These are phyloP conservation scores for Vitis rotundifolia DNA, from an alignment of 164 flowering plant genomes.

Conservation along the genomic window DNA sequence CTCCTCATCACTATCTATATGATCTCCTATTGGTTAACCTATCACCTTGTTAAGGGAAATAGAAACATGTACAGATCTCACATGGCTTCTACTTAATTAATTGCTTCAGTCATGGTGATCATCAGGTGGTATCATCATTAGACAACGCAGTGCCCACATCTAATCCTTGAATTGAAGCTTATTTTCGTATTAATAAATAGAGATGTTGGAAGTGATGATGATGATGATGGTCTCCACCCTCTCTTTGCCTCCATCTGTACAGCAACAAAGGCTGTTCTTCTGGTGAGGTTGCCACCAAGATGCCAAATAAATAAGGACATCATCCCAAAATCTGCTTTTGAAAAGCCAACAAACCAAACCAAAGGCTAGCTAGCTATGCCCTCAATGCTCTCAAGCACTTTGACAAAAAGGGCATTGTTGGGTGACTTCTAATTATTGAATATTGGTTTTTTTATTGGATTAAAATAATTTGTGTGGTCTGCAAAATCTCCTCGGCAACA, in stretches of 20 bases:
- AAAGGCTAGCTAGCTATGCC: no score
- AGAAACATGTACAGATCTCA: no score
- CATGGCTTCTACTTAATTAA: conserved; percentile 2
- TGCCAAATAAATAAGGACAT: neutral
- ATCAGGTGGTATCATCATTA: conserved; percentile 20
- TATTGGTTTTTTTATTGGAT: no score
- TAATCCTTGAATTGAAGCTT: neutral
- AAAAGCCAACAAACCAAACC: neutral
- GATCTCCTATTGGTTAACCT: no score
- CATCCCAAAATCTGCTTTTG: conserved; percentile 12
- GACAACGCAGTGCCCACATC: neutral
- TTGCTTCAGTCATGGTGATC: neutral
- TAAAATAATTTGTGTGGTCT: no score
- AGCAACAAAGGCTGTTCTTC: conserved; percentile 17
- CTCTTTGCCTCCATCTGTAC: conserved; percentile 21
- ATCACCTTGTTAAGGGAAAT: no score
- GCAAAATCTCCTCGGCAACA: no score
- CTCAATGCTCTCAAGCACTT: no score
- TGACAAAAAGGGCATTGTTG: no score
- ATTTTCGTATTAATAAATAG: neutral
- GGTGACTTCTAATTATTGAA: no score
- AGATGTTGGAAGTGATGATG: conserved; percentile 30
- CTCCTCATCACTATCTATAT: no score
- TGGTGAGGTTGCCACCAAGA: conserved; percentile 8
- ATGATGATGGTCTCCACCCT: neutral